phyloP scores from a whole-genome alignment of 2,329 filamentous ascomycete species.

The Hypoxylon sp. region DNA sequence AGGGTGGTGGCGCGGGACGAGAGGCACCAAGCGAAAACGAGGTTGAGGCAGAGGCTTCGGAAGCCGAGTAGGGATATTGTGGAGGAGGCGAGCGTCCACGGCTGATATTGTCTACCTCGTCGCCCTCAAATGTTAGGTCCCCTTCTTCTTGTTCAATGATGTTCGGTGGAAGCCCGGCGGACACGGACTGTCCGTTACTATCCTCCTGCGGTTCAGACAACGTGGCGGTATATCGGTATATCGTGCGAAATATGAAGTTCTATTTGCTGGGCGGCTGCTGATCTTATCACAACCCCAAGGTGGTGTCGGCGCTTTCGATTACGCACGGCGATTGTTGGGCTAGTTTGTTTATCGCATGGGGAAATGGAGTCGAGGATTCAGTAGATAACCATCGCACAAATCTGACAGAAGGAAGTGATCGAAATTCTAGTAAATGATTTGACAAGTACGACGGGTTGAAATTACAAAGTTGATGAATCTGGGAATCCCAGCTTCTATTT shows the following conservation, averaged over 20 bases:
- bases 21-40: constrained; percentile 54
- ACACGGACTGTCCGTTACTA: constrained; percentile 62
- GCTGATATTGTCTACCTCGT: constrained; percentile 53
- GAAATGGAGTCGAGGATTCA: constrained; percentile 18
- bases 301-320: constrained; percentile 46
- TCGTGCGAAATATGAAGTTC: constrained; percentile 24
- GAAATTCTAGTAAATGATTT: constrained; percentile 19
- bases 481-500: constrained; percentile 40
- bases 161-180: constrained; percentile 57
- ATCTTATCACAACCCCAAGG: constrained; percentile 44
- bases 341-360: constrained; percentile 43
- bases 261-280: constrained; percentile 25
- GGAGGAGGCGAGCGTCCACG: constrained; percentile 69
- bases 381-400: constrained; percentile 22
- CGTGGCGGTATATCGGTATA: constrained; percentile 60
- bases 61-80: constrained; percentile 72
- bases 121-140: constrained; percentile 52
- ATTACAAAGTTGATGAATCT: constrained; percentile 40
- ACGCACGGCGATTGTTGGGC: constrained; percentile 44
- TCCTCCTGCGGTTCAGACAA: constrained; percentile 64
- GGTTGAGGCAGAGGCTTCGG: constrained; percentile 66
- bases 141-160: constrained; percentile 44
- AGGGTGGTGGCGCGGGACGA: constrained; percentile 67
- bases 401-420: constrained; percentile 4
- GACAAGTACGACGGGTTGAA: constrained; percentile 14